Percentiles rank a stretch among this genome's conserved stretches.
phyloP scores from a whole-genome alignment of 2,329 filamentous ascomycete species.

The Akanthomyces uredinophilus region DNA sequence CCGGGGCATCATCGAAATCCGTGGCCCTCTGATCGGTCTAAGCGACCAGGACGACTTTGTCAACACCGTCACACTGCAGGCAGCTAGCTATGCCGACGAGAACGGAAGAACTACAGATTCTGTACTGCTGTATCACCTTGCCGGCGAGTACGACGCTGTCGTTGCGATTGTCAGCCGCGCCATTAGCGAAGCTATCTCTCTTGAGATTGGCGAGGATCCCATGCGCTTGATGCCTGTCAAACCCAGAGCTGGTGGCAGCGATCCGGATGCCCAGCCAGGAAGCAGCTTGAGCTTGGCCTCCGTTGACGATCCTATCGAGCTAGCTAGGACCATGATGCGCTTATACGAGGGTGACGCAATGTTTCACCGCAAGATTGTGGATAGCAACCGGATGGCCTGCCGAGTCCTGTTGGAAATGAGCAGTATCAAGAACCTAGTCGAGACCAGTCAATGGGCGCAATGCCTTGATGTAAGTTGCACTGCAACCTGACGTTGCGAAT shows the following conservation, averaged over 20 bases:
- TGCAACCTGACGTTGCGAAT: conserved; percentile 13
- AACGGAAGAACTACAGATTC: conserved; percentile 91
- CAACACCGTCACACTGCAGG: conserved; percentile 86
- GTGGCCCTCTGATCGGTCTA: conserved; percentile 74
- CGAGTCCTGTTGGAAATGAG: conserved; percentile 56
- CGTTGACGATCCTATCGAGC: conserved; percentile 56
- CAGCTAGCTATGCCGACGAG: conserved; percentile 88
- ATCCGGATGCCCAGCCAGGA: conserved; percentile 37
- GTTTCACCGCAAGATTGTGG: conserved; percentile 54
- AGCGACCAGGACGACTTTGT: conserved; percentile 79
- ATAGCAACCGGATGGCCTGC: conserved; percentile 53
- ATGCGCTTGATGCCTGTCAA: conserved; percentile 75
- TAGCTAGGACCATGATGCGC: conserved; percentile 56
- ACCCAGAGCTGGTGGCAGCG: conserved; percentile 50
- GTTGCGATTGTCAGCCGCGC: conserved; percentile 83
- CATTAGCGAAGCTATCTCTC: conserved; percentile 80
- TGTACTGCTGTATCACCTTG: conserved; percentile 88
- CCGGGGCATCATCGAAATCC: conserved; percentile 80
- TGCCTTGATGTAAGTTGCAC: conserved; percentile 50
- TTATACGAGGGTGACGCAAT: conserved; percentile 59
- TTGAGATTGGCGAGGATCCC: conserved; percentile 78
- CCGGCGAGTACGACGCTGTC: conserved; percentile 94
- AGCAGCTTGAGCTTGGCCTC: conserved; percentile 57
- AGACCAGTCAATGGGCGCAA: conserved; percentile 50
- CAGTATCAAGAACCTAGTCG: conserved; percentile 53